Conservation (phyloP, 2,329 filamentous ascomycete species). For the Pezizomycotina sp. region DNA sequence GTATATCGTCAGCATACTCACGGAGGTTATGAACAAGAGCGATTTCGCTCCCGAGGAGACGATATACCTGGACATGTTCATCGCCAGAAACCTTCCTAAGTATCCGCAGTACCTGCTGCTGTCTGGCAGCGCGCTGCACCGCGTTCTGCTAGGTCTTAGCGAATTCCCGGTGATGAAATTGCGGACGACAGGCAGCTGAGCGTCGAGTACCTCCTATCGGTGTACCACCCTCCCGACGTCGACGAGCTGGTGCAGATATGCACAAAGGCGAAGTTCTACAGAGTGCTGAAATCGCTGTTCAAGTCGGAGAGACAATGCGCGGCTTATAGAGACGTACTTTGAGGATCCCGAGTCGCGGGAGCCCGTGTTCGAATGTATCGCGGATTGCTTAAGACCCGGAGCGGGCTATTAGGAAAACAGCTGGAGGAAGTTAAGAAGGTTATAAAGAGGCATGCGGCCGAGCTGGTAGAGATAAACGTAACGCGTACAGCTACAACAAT, state of each 20-base stretch:
- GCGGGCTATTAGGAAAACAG: slow-evolving; percentile 52
- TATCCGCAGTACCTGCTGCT: slow-evolving; percentile 91
- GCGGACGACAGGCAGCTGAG: slow-evolving; percentile 94
- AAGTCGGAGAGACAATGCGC: slow-evolving; percentile 59
- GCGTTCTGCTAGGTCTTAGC: slow-evolving; percentile 67
- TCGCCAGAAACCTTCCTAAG: slow-evolving; percentile 87
- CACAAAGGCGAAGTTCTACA: slow-evolving; percentile 65
- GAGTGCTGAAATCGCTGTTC: slow-evolving; percentile 81
- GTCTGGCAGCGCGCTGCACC: slow-evolving; percentile 67
- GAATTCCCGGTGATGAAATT: slow-evolving; percentile 65
- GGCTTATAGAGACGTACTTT: slow-evolving; percentile 65
- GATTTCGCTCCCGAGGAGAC: slow-evolving; percentile 67
- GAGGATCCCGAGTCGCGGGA: slow-evolving; percentile 65
- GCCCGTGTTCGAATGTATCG: slow-evolving; percentile 64
- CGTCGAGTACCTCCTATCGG: slow-evolving; percentile 80
- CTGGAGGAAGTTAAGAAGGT: slow-evolving; percentile 52
- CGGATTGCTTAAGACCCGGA: slow-evolving; percentile 52
- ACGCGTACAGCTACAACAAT: slow-evolving; percentile 48
- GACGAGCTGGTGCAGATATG: slow-evolving; percentile 60
- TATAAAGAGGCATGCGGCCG: slow-evolving; percentile 46
- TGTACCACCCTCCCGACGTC: slow-evolving; percentile 78
- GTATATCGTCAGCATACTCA: slow-evolving; percentile 75
- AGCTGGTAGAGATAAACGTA: slow-evolving; percentile 52
- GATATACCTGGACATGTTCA: slow-evolving; percentile 96
- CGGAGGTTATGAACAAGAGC: slow-evolving; percentile 69